These are phyloP conservation scores for Venturia effusa DNA, from an alignment of 2,329 filamentous ascomycete species.

Conservation along the genomic window DNA sequence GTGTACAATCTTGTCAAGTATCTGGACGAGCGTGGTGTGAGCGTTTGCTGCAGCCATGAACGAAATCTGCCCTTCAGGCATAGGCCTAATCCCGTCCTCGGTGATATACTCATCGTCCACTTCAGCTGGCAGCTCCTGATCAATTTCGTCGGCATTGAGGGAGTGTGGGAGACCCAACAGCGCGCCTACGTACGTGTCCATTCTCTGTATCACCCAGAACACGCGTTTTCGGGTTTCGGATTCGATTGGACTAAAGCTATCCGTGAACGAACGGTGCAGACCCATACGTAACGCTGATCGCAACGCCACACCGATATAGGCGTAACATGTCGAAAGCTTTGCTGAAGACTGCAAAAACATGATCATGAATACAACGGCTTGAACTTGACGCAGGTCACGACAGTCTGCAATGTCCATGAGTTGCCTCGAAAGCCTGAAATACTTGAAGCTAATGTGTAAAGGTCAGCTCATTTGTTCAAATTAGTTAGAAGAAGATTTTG, in stretches of 20 bases:
- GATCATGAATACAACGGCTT: constrained; percentile 43
- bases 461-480: background rate
- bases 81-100: constrained; percentile 36
- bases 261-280: constrained; percentile 36
- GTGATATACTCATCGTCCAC: constrained; percentile 42
- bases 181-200: constrained; percentile 42
- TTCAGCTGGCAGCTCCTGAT: constrained; percentile 36
- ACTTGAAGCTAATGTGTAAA: constrained; percentile 28
- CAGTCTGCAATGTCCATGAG: constrained; percentile 43
- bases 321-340: constrained; percentile 41
- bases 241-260: constrained; percentile 37
- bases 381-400: constrained; percentile 37
- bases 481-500: no score
- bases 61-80: constrained; percentile 44
- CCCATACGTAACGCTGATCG: constrained; percentile 41
- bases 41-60: constrained; percentile 51
- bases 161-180: constrained; percentile 39
- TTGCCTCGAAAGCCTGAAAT: constrained; percentile 37
- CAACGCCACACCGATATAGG: constrained; percentile 40
- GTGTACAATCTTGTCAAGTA: constrained; percentile 51
- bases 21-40: constrained; percentile 45
- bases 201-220: constrained; percentile 40
- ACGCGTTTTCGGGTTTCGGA: constrained; percentile 39
- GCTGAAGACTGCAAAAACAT: constrained; percentile 42
- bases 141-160: constrained; percentile 38